Base-by-base conservation (phyloP, 805 yeast genomes). In the Starmerella geochares region DNA sequence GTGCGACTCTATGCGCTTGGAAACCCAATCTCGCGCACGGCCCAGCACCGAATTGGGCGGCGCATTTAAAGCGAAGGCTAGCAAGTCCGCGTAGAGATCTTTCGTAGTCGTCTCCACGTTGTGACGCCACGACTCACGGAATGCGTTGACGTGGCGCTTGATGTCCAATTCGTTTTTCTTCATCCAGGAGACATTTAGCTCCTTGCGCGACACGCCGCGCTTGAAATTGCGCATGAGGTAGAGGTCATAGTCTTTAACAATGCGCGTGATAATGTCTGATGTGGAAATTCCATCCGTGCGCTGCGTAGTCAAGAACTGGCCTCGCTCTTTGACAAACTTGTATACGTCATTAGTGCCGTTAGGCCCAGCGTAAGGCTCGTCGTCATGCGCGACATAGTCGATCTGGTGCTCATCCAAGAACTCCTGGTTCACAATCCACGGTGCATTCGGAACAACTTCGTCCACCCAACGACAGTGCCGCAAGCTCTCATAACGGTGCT, bases 351-450 rank as follows among this genome's bases (percentile, higher is more conserved):
- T 96, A 33, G 80, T 74, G 53, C 81, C 95, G n/a, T 79, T 79
- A 1, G 57, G 57, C 21, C 90, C 79, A 1, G 85, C 95, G 64
- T 92, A 92, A 0, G 98, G 98, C 54, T 86, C 71, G 66, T 92
- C 97, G 69, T 92, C 98, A 67, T 92, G 98, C 2, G 98, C 98
- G 53, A 90, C 96, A 61, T 86, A 92, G 66, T 92, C 98, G 58
- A 92, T 86, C 48, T 79, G 71, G 67, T 92, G 95, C 58, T 82
- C 67, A 43, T 71, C 71, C 57, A 92, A 67, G 60, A 92, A 92
- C 40, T 82, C 86, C 48, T 86, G 78, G 2, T 87, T 83, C 24
- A 92, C 87, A 58, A 83, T 77, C 98, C 98, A 92, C 13, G 98
- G 98, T 1, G 96, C 95, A 65, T 85, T 72, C 25, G 90, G 87